Evolutionary conservation across 805 yeast species (phyloP).

Genomic region (Yamadazyma philogaea): DNA sequence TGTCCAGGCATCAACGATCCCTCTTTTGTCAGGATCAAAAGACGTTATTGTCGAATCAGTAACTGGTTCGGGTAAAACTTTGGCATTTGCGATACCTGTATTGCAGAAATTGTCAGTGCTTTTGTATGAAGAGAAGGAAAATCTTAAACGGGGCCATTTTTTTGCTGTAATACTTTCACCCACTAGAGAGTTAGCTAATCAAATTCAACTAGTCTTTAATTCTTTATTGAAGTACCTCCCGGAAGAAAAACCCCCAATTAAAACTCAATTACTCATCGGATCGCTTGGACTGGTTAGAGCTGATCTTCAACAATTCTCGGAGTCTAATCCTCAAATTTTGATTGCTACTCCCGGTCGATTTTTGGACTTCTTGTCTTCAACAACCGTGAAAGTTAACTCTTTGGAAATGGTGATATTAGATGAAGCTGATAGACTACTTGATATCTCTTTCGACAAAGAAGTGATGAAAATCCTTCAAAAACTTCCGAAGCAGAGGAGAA

Average conservation of each 20-base stretch:
- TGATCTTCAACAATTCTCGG: conserved; percentile 60
- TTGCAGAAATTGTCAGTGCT: conserved; percentile 56
- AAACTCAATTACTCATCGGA: conserved; percentile 63
- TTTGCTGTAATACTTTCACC: conserved; percentile 74
- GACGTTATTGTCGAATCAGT: conserved; percentile 97
- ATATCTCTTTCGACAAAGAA: conserved; percentile 68
- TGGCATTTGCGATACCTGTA: conserved; percentile 84
- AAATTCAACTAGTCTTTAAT: conserved; percentile 66
- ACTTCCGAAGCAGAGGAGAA: conserved; percentile 88
- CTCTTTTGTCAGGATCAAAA: conserved; percentile 75
- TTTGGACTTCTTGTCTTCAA: conserved; percentile 64
- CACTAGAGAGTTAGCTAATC: conserved; percentile 66
- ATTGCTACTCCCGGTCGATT: conserved; percentile 93
- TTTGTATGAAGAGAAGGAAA: conserved; percentile 25
- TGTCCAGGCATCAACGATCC: conserved; percentile 93
- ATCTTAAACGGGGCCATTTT: conserved; percentile 59
- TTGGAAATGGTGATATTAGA: conserved; percentile 79
- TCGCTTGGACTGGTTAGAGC: conserved; percentile 62
- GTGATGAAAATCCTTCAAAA: conserved; percentile 61
- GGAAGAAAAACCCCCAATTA: conserved; percentile 39
- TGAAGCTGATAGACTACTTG: conserved; percentile 89
- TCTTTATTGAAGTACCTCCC: conserved; percentile 58
- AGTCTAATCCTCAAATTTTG: conserved; percentile 63
- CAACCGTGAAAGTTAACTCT: conserved; percentile 54
- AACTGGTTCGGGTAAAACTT: conserved; percentile 97